phyloP scores from a whole-genome alignment of 768 basidiomycete genomes.

The Daedaleopsis sinensis region DNA sequence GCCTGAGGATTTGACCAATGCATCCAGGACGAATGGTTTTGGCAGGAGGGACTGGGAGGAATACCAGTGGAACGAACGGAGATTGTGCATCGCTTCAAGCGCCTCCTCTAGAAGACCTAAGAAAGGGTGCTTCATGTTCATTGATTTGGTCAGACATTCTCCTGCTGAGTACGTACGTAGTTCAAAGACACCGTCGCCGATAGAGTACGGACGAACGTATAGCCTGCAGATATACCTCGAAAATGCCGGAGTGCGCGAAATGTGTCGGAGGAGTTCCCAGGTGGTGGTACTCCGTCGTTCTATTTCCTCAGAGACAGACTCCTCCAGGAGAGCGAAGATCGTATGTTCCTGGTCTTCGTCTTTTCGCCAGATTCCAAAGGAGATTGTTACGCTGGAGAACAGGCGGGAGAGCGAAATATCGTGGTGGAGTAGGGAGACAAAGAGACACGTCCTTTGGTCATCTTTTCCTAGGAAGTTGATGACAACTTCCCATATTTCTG shows the following conservation, averaged over 20 bases:
- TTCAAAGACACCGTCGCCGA: background rate
- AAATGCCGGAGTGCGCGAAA: background rate
- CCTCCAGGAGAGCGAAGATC: background rate
- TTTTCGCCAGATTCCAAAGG: background rate
- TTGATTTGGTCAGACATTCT: background rate
- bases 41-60: background rate
- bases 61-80: conserved; percentile 1
- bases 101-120: conserved; percentile 1
- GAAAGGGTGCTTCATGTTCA: background rate
- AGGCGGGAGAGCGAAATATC: background rate
- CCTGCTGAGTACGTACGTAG: background rate
- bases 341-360: background rate
- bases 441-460: background rate
- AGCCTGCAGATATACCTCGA: background rate
- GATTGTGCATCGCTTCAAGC: background rate
- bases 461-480: background rate
- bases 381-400: background rate
- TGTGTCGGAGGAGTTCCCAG: background rate
- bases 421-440: background rate
- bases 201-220: background rate
- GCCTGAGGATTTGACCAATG: background rate
- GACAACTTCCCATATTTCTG: background rate
- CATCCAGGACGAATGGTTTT: background rate
- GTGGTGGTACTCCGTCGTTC: background rate
- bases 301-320: background rate